Conservation (phyloP, 352 stramenopile genomes). For the Peronosclerospora sorghi region DNA sequence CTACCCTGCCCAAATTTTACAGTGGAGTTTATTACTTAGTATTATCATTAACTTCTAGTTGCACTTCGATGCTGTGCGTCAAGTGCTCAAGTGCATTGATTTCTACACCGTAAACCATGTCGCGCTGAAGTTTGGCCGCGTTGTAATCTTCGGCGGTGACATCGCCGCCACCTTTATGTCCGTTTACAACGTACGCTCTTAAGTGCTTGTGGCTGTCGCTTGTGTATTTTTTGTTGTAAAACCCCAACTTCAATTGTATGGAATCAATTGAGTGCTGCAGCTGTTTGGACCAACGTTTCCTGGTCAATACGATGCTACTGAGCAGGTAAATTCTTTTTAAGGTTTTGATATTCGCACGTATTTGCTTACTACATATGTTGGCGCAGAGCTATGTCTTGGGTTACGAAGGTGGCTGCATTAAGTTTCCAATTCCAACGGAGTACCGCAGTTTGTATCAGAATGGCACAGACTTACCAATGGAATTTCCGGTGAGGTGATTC, state of each 20-base stretch:
- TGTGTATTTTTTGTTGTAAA: not conserved
- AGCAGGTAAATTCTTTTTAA: slow-evolving; percentile 28
- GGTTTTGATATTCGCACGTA: too few species aligned
- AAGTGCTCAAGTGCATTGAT: slow-evolving; percentile 60
- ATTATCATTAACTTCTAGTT: slow-evolving; percentile 21
- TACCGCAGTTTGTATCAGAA: slow-evolving; percentile 66
- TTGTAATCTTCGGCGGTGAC: slow-evolving; percentile 74
- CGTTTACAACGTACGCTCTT: slow-evolving; percentile 62
- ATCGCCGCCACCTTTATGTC: slow-evolving; percentile 79
- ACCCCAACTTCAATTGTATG: not conserved
- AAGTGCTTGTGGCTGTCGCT: not conserved
- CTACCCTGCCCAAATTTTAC: not conserved
- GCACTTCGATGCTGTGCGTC: slow-evolving; percentile 49
- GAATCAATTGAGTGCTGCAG: slow-evolving; percentile 15
- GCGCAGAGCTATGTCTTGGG: slow-evolving; percentile 56
- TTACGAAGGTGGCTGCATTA: slow-evolving; percentile 62
- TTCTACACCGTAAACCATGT: slow-evolving; percentile 76
- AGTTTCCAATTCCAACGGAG: slow-evolving; percentile 67
- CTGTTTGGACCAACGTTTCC: slow-evolving; percentile 81
- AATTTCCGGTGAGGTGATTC: slow-evolving; percentile 46
- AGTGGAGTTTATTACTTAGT: not conserved
- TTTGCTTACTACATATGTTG: not conserved
- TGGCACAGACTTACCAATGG: slow-evolving; percentile 64
- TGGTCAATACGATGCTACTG: slow-evolving; percentile 50
- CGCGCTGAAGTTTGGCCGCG: slow-evolving; percentile 67